Percentiles rank a stretch among this genome's conserved stretches.
Conservation (phyloP, 371 early-diverging fungal genomes). For the Mucor lusitanicus region DNA sequence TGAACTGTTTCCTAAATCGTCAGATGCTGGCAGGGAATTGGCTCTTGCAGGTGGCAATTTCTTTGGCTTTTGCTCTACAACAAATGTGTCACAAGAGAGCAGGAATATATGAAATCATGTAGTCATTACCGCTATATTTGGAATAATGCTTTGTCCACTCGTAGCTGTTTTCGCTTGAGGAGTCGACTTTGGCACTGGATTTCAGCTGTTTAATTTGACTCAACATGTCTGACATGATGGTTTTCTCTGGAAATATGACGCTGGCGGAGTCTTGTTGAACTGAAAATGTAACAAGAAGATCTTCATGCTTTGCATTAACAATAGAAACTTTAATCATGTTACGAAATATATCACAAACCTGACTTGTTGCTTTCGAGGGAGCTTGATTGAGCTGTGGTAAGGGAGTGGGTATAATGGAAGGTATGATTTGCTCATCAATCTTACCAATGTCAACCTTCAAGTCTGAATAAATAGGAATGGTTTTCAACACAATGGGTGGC, state of each 20-base stretch:
- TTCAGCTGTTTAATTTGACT: slow-evolving; percentile 17
- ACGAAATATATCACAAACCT: neutral
- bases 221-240: slow-evolving; percentile 28
- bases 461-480: slow-evolving; percentile 29
- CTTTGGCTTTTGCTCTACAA: neutral
- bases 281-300: slow-evolving; percentile 30
- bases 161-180: slow-evolving; percentile 13
- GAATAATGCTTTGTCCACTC: slow-evolving; percentile 32
- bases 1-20: slow-evolving; percentile 17
- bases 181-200: slow-evolving; percentile 6
- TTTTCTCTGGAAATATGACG: slow-evolving; percentile 31
- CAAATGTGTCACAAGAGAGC: neutral
- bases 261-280: slow-evolving; percentile 14
- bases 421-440: too few species aligned
- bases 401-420: neutral
- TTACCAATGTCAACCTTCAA: slow-evolving; percentile 29
- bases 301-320: slow-evolving; percentile 15
- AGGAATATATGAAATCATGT: neutral
- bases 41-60: slow-evolving; percentile 16
- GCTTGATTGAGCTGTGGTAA: slow-evolving; percentile 15
- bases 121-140: slow-evolving; percentile 9
- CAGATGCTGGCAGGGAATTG: slow-evolving; percentile 22
- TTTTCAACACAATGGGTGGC: slow-evolving; percentile 29
- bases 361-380: neutral
- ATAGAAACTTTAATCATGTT: neutral